A percentile compares a stretch with the other conserved stretches of the same genome.
These are phyloP conservation scores for Aspergillus pseudotamarii DNA, from an alignment of 2,329 filamentous ascomycete species.

Conservation along the genomic window DNA sequence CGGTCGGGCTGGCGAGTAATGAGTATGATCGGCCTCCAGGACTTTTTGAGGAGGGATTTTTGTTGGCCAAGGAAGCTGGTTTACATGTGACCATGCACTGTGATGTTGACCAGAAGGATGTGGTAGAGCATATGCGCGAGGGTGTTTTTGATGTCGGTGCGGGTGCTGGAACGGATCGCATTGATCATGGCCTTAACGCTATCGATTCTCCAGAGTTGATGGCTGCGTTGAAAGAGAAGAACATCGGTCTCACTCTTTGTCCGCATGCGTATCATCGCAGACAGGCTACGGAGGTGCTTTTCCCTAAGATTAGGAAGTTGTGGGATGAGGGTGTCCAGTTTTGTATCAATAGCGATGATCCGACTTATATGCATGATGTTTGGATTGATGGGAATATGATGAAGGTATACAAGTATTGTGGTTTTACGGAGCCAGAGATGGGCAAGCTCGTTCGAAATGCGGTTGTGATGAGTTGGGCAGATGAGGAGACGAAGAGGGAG, in stretches of 20 bases:
- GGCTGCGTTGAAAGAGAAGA: not conserved
- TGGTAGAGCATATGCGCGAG: not conserved
- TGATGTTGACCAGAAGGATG: not conserved
- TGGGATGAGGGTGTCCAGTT: not conserved
- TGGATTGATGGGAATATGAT: not conserved
- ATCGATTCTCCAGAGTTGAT: not conserved
- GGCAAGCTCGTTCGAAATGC: not conserved
- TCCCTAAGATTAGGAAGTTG: not conserved
- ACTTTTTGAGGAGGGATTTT: not conserved
- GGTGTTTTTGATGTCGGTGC: not conserved
- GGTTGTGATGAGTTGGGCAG: not conserved
- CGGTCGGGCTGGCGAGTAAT: not conserved
- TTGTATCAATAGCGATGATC: not conserved
- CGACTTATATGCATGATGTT: not conserved
- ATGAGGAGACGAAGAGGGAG: not conserved
- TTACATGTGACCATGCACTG: not conserved
- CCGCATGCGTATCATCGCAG: slow-evolving; percentile 5
- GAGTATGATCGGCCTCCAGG: not conserved
- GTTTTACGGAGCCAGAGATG: not conserved
- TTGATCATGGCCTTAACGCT: not conserved
- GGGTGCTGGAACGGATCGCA: not conserved
- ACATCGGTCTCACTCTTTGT: not conserved
- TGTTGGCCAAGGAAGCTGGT: not conserved
- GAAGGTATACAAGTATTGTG: not conserved
- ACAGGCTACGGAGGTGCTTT: slow-evolving; percentile 2